A percentile compares a stretch with the other conserved stretches of the same genome.
Evolutionary conservation across 257 asterid genomes (phyloP).

Genomic region (Solanum sitiens): DNA sequence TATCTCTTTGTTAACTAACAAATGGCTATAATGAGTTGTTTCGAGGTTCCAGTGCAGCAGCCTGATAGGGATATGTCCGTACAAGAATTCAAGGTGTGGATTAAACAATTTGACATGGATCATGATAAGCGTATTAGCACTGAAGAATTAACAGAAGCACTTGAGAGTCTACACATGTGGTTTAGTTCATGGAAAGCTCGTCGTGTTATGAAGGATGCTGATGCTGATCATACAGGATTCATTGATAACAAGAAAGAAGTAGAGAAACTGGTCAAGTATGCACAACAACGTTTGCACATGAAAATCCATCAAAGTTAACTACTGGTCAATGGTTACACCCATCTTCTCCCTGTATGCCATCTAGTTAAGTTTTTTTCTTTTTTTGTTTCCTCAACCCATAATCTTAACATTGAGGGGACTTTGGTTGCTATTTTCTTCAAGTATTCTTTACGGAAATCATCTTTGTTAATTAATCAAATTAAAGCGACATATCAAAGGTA

Average conservation of each 20-base stretch:
- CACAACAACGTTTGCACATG: slow-evolving; percentile 15
- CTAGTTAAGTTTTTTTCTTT: no score
- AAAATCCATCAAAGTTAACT: slow-evolving; percentile 1
- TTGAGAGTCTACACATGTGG: slow-evolving; percentile 20
- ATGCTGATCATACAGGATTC: slow-evolving; percentile 12
- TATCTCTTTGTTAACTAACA: background rate
- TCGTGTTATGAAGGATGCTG: slow-evolving; percentile 13
- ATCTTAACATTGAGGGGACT: background rate
- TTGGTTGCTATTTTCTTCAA: background rate
- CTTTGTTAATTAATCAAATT: no score
- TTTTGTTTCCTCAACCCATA: background rate
- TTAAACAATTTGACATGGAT: slow-evolving; percentile 17
- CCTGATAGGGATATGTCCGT: slow-evolving; percentile 9
- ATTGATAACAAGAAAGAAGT: slow-evolving; percentile 18
- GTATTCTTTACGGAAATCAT: background rate
- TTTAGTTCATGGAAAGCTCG: slow-evolving; percentile 18
- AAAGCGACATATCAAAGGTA: no score
- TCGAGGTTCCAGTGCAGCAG: slow-evolving; percentile 5
- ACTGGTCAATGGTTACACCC: no score
- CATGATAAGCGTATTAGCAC: slow-evolving; percentile 21
- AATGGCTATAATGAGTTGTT: slow-evolving; percentile 9
- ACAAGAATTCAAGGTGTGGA: slow-evolving; percentile 34
- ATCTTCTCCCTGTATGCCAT: no score
- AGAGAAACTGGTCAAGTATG: slow-evolving; percentile 18
- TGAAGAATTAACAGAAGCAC: slow-evolving; percentile 14